Evolutionary conservation across 495 filamentous ascomycete genomes (phyloP).

Genomic region (Penicillium paxilli): DNA sequence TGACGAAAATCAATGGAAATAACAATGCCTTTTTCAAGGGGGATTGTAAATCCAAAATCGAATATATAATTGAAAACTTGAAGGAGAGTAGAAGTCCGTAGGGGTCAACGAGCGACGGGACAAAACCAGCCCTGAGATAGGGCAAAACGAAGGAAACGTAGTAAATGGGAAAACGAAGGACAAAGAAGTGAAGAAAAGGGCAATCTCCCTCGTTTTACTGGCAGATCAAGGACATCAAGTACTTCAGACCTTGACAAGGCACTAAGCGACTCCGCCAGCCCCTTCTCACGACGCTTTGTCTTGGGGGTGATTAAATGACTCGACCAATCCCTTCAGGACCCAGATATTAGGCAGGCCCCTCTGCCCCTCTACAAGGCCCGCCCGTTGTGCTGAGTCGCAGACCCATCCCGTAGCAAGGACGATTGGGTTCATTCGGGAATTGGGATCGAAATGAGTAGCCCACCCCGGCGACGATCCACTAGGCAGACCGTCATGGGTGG

Average conservation of each 20-base stretch:
- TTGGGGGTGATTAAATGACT: conserved; percentile 10
- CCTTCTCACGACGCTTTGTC: conserved; percentile 2
- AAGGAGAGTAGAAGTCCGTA: background rate
- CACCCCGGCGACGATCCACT: conserved; percentile 2
- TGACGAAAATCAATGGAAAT: background rate
- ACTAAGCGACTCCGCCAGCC: background rate
- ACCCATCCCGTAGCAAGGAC: background rate
- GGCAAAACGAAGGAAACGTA: conserved; percentile 9
- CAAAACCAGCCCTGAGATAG: conserved; percentile 19
- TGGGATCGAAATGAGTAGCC: conserved; percentile 2
- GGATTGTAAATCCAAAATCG: background rate
- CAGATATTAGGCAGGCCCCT: conserved; percentile 14
- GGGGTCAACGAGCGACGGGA: conserved; percentile 3
- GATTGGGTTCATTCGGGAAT: conserved; percentile 10
- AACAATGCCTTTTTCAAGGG: background rate
- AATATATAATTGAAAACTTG: background rate
- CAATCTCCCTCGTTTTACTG: background rate
- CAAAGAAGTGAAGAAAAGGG: conserved; percentile 1
- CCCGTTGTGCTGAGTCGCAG: background rate
- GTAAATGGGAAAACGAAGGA: background rate
- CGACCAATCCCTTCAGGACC: conserved; percentile 19
- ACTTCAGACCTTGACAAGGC: conserved; percentile 8
- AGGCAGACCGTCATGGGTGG: background rate
- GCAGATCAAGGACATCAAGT: conserved; percentile 23
- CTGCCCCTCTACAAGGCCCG: background rate